phyloP scores from a whole-genome alignment of 805 yeast species.

The Kuraishia hungarica region DNA sequence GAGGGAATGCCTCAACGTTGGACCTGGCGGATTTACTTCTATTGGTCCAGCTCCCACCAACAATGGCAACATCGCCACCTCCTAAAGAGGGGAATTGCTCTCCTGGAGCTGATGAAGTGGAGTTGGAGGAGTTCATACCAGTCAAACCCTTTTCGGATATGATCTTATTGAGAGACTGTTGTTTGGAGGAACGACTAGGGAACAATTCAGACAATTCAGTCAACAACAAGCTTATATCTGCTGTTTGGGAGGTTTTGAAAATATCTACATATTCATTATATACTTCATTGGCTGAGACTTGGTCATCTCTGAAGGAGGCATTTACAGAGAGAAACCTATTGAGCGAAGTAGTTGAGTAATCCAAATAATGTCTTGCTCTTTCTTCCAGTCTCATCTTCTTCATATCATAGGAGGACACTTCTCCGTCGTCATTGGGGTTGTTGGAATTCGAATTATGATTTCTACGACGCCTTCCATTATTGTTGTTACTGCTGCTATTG shows the following conservation, averaged over 20 bases:
- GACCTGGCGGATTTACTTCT: not conserved
- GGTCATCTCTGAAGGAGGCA: conserved; percentile 33
- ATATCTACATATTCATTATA: conserved; percentile 36
- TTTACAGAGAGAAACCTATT: conserved; percentile 42
- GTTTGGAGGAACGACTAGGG: conserved; percentile 35
- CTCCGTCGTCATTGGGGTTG: conserved; percentile 10
- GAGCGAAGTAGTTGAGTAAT: conserved; percentile 39
- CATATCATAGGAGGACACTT: conserved; percentile 33
- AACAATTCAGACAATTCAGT: conserved; percentile 54
- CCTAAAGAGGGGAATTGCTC: not conserved
- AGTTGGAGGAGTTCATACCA: not conserved
- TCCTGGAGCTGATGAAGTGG: no score
- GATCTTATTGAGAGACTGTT: conserved; percentile 19
- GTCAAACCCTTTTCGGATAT: not conserved
- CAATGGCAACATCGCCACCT: not conserved
- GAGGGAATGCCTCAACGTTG: conserved; percentile 1
- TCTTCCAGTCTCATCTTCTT: conserved; percentile 66
- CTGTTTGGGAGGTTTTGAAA: conserved; percentile 30
- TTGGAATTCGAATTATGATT: not conserved
- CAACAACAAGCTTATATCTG: conserved; percentile 49
- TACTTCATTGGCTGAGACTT: conserved; percentile 40
- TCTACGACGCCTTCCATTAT: conserved; percentile 9
- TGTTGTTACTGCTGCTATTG: conserved; percentile 6
- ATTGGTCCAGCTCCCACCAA: not conserved
- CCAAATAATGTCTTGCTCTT: conserved; percentile 73